Evolutionary conservation across 257 asterid species (phyloP).

Genomic region (Gentiana macrophylla): DNA sequence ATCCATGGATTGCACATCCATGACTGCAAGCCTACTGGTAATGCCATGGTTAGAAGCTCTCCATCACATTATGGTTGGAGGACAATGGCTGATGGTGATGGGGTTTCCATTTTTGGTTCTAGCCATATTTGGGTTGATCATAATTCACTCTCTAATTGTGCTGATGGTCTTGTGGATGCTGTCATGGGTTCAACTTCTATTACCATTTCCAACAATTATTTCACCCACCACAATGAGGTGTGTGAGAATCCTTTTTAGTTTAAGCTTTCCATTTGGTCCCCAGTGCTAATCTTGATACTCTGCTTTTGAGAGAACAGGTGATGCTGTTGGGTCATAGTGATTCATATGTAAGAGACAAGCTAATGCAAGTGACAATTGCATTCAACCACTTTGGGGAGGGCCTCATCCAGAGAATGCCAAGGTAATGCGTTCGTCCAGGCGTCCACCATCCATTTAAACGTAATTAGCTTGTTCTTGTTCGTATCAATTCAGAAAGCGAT

Average conservation of each 20-base stretch:
- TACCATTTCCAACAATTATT: constrained; percentile 77
- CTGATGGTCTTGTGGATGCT: constrained; percentile 93
- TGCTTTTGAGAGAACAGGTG: constrained; percentile 33
- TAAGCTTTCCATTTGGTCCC: neutral
- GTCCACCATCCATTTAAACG: no score
- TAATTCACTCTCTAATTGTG: constrained; percentile 76
- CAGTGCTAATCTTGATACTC: constrained; percentile 1
- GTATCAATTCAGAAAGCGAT: no score
- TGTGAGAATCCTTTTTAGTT: constrained; percentile 3
- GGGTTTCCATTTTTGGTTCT: constrained; percentile 70
- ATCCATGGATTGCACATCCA: constrained; percentile 80
- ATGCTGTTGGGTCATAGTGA: constrained; percentile 96
- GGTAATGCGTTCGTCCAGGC: constrained; percentile 26
- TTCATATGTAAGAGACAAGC: constrained; percentile 68
- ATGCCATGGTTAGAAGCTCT: constrained; percentile 90
- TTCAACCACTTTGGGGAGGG: constrained; percentile 91
- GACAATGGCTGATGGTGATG: constrained; percentile 95
- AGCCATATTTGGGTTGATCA: constrained; percentile 95
- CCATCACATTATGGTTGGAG: constrained; percentile 82
- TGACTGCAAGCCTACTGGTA: constrained; percentile 80
- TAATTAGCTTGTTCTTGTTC: no score
- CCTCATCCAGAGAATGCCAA: constrained; percentile 94
- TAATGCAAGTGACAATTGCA: constrained; percentile 95
- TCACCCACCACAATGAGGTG: constrained; percentile 92
- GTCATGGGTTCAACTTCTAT: constrained; percentile 92